A percentile compares a stretch with the other conserved stretches of the same genome.
Evolutionary conservation across 345 rosid species (phyloP).

Genomic region (Citrus unshiu): DNA sequence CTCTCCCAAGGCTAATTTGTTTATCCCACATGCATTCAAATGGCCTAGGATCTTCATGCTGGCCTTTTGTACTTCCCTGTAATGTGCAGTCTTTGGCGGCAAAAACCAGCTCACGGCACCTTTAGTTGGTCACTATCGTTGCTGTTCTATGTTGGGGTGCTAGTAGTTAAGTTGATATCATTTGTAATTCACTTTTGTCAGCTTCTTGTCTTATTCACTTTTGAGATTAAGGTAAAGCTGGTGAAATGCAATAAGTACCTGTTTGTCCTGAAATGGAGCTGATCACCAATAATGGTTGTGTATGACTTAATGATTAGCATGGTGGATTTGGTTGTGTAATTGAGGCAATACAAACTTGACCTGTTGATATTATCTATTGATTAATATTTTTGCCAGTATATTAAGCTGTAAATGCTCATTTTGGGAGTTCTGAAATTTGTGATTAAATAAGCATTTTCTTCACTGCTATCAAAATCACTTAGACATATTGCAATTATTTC

Average conservation of each 20-base stretch:
- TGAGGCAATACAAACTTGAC: neutral
- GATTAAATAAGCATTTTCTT: neutral
- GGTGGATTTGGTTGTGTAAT: neutral
- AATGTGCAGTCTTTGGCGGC: neutral
- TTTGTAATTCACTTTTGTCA: neutral
- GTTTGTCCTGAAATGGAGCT: neutral
- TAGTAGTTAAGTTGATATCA: neutral
- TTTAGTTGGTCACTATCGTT: neutral
- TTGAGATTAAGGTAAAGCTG: conserved; percentile 1
- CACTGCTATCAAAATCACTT: neutral
- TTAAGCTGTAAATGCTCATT: neutral
- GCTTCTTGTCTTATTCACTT: neutral
- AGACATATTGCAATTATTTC: neutral
- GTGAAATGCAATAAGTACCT: neutral
- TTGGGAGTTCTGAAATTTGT: neutral
- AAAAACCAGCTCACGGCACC: neutral
- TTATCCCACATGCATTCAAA: neutral
- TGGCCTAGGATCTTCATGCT: neutral
- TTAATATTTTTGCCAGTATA: neutral
- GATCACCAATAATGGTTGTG: neutral
- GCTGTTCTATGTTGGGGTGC: neutral
- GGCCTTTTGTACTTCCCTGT: neutral
- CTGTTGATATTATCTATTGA: neutral
- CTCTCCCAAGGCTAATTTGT: neutral
- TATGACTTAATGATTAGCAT: neutral